Evolutionary conservation across 305 asterid species (phyloP).

Genomic region (Ajuga reptans): DNA sequence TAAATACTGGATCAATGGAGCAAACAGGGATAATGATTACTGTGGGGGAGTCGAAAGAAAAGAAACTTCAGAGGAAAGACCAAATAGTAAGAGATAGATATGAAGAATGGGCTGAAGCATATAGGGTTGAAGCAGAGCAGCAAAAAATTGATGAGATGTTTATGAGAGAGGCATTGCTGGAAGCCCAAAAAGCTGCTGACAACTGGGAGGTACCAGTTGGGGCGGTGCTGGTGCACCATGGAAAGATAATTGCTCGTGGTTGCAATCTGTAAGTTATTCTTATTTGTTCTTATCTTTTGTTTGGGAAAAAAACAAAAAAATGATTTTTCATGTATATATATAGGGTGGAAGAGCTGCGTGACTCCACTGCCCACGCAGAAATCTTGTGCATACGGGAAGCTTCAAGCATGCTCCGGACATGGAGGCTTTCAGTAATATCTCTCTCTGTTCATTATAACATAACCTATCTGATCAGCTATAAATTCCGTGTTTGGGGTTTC

Average conservation of each 20-base stretch:
- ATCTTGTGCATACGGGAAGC: slow-evolving; percentile 92
- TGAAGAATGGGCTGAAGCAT: slow-evolving; percentile 94
- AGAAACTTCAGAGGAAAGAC: slow-evolving; percentile 56
- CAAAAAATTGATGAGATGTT: slow-evolving; percentile 67
- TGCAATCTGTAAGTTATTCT: slow-evolving; percentile 70
- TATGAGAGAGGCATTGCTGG: slow-evolving; percentile 87
- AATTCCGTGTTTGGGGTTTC: neutral
- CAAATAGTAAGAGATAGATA: slow-evolving; percentile 58
- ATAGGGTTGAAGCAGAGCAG: slow-evolving; percentile 58
- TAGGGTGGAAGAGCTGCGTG: slow-evolving; percentile 91
- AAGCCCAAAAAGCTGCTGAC: slow-evolving; percentile 90
- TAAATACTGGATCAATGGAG: slow-evolving; percentile 28
- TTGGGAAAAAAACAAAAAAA: neutral
- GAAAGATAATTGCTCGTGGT: slow-evolving; percentile 90
- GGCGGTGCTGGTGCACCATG: slow-evolving; percentile 80
- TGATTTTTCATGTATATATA: slow-evolving; percentile 23
- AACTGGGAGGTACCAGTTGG: slow-evolving; percentile 98
- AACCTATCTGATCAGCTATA: slow-evolving; percentile 10
- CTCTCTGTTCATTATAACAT: slow-evolving; percentile 20
- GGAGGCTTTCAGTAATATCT: slow-evolving; percentile 85
- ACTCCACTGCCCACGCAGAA: slow-evolving; percentile 98
- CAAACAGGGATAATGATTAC: slow-evolving; percentile 30
- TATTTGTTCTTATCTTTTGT: slow-evolving; percentile 14
- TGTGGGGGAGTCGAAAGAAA: slow-evolving; percentile 34
- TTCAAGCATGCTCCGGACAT: slow-evolving; percentile 60